Conservation (phyloP, 2,329 filamentous ascomycete species). For the Ascochyta clinopodiicola region DNA sequence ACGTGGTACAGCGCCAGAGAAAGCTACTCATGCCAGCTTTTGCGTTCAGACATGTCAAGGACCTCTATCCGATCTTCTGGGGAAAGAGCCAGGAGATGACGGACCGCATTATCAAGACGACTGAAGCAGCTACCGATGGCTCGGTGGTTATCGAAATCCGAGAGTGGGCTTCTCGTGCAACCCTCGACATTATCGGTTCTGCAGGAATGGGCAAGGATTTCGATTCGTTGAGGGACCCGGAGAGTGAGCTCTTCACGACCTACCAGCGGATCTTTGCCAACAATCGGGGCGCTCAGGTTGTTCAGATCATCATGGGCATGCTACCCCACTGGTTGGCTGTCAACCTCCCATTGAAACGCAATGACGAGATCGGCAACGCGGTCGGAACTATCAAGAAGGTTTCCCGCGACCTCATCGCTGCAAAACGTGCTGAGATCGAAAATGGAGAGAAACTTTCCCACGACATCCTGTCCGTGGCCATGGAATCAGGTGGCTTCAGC, state of each 20-base stretch:
- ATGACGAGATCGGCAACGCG: constrained; percentile 54
- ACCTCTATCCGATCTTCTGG: constrained; percentile 59
- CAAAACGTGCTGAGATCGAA: constrained; percentile 68
- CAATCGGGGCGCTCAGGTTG: constrained; percentile 57
- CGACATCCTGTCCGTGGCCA: constrained; percentile 82
- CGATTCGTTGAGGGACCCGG: constrained; percentile 56
- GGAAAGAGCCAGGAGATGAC: constrained; percentile 54
- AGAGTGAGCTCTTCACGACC: constrained; percentile 60
- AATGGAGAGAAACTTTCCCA: constrained; percentile 57
- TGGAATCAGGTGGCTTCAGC: constrained; percentile 75
- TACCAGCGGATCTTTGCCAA: constrained; percentile 60
- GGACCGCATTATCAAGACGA: constrained; percentile 39
- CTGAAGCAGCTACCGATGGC: constrained; percentile 31
- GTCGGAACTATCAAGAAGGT: constrained; percentile 59
- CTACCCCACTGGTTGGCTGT: constrained; percentile 68
- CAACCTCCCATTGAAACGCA: constrained; percentile 72
- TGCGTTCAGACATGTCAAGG: constrained; percentile 58
- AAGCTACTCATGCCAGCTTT: constrained; percentile 59
- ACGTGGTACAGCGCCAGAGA: constrained; percentile 49
- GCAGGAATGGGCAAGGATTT: constrained; percentile 66
- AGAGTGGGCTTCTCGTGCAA: constrained; percentile 58
- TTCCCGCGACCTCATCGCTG: constrained; percentile 71
- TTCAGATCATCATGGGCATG: constrained; percentile 67
- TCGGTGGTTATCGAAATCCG: constrained; percentile 52
- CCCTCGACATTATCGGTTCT: constrained; percentile 65